phyloP scores from a whole-genome alignment of 495 filamentous ascomycete species.

The Talaromyces adpressus region DNA sequence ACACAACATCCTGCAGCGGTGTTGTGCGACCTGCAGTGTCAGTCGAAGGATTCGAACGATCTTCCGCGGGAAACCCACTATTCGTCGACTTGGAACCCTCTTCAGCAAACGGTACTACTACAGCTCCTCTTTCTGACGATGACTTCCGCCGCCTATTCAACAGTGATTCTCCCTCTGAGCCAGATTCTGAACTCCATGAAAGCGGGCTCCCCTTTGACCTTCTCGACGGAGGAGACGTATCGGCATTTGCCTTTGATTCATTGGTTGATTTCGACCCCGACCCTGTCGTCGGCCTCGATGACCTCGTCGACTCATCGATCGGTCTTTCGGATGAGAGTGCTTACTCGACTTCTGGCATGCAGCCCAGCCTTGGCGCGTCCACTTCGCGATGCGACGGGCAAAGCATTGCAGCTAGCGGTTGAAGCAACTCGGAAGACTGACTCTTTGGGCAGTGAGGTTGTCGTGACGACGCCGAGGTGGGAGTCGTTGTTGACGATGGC shows the following conservation, averaged over 20 bases:
- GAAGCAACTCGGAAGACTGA: slow-evolving; percentile 28
- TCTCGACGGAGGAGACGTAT: slow-evolving; percentile 47
- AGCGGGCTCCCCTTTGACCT: slow-evolving; percentile 65
- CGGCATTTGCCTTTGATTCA: slow-evolving; percentile 75
- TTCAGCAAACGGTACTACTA: slow-evolving; percentile 27
- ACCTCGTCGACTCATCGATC: slow-evolving; percentile 41
- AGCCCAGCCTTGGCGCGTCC: slow-evolving; percentile 89
- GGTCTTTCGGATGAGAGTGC: slow-evolving; percentile 50
- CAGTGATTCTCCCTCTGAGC: slow-evolving; percentile 59
- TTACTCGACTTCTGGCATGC: slow-evolving; percentile 61
- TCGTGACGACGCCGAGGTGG: slow-evolving; percentile 31
- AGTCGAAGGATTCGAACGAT: slow-evolving; percentile 63
- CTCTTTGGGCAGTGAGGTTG: slow-evolving; percentile 17
- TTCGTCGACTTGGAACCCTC: slow-evolving; percentile 34
- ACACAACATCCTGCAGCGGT: slow-evolving; percentile 99
- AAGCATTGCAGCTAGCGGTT: slow-evolving; percentile 65
- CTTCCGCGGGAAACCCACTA: slow-evolving; percentile 48
- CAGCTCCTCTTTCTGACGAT: slow-evolving; percentile 57
- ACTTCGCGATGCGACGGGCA: slow-evolving; percentile 83
- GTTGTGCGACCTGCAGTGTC: slow-evolving; percentile 99
- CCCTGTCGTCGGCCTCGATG: slow-evolving; percentile 31
- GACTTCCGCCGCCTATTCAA: slow-evolving; percentile 63
- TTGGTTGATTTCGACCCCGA: slow-evolving; percentile 73
- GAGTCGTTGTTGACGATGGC: slow-evolving; percentile 40
- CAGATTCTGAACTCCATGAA: slow-evolving; percentile 72